A percentile compares a stretch with the other conserved stretches of the same genome.
Evolutionary conservation across 2,329 filamentous ascomycete species (phyloP).

Genomic region (Calonectria honghensis): DNA sequence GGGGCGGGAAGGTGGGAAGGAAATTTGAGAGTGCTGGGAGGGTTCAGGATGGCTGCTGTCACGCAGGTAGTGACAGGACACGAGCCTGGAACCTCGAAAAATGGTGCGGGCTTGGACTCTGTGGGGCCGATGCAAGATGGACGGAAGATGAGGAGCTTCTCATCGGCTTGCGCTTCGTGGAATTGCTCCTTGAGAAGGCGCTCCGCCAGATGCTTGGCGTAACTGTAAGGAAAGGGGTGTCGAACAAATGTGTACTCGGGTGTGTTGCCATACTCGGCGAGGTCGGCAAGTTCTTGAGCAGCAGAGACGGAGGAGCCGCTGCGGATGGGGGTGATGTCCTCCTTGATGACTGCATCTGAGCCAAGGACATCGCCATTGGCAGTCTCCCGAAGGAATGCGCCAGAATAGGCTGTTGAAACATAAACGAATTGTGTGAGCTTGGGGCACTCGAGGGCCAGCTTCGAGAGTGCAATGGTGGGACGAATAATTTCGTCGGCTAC

Average conservation of each 20-base stretch:
- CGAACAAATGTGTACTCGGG: constrained; percentile 19
- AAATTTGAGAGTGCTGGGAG: background rate
- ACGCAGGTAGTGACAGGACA: constrained; percentile 16
- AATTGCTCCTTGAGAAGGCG: constrained; percentile 14
- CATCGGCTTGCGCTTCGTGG: background rate
- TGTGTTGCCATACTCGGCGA: background rate
- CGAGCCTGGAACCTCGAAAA: constrained; percentile 24
- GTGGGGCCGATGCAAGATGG: constrained; percentile 22
- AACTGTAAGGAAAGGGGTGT: constrained; percentile 17
- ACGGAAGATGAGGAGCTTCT: constrained; percentile 21
- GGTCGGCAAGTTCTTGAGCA: constrained; percentile 13
- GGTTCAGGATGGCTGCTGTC: constrained; percentile 7
- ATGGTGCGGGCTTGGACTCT: constrained; percentile 11
- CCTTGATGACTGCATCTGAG: constrained; percentile 8
- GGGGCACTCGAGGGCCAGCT: constrained; percentile 5
- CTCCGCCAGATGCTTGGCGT: constrained; percentile 16
- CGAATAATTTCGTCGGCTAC: constrained; percentile 9
- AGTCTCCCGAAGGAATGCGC: constrained; percentile 10
- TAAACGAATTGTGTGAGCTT: constrained; percentile 5
- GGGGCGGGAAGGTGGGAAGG: background rate
- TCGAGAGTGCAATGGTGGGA: background rate
- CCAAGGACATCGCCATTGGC: constrained; percentile 1
- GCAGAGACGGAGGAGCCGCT: constrained; percentile 9
- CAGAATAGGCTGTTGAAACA: constrained; percentile 15
- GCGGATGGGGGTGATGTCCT: constrained; percentile 16